A percentile compares a stretch with the other conserved stretches of the same genome.
Evolutionary conservation across 768 basidiomycete genomes (phyloP).

Genomic region (Boletus pseudopeckii): DNA sequence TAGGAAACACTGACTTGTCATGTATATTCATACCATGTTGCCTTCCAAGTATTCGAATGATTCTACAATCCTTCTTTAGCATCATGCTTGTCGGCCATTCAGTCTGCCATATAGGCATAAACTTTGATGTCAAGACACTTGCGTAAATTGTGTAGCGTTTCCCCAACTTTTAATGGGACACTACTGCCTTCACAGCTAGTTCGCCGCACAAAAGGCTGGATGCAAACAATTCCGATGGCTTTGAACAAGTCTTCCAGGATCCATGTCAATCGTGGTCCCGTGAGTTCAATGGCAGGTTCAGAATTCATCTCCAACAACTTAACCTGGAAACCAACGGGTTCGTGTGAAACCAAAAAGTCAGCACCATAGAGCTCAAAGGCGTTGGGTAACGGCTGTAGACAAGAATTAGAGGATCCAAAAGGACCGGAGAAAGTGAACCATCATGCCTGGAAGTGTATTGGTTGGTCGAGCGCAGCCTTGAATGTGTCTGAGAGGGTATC

Average conservation of each 20-base stretch:
- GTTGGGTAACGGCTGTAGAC: constrained; percentile 71
- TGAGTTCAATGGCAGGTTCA: constrained; percentile 93
- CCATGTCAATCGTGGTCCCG: constrained; percentile 78
- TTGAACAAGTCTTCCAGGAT: constrained; percentile 79
- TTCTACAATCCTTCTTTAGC: not conserved
- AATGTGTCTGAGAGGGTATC: constrained; percentile 76
- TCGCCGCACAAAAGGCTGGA: constrained; percentile 54
- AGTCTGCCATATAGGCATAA: constrained; percentile 29
- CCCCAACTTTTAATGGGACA: constrained; percentile 48
- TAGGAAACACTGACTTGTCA: constrained; percentile 10
- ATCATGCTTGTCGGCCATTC: not conserved
- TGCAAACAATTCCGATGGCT: constrained; percentile 62
- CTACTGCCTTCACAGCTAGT: not conserved
- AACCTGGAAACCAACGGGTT: constrained; percentile 45
- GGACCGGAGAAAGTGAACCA: not conserved
- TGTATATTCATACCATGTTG: not conserved
- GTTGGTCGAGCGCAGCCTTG: constrained; percentile 77
- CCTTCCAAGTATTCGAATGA: not conserved
- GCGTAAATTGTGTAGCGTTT: constrained; percentile 49
- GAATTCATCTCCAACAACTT: constrained; percentile 90
- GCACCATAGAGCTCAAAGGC: constrained; percentile 94
- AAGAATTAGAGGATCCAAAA: not conserved
- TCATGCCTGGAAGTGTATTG: constrained; percentile 79
- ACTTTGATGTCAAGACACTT: constrained; percentile 66
- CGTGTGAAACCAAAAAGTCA: constrained; percentile 79